phyloP scores from a whole-genome alignment of 192 early-diverging fungal genomes.

The Cladochytrium replicatum region DNA sequence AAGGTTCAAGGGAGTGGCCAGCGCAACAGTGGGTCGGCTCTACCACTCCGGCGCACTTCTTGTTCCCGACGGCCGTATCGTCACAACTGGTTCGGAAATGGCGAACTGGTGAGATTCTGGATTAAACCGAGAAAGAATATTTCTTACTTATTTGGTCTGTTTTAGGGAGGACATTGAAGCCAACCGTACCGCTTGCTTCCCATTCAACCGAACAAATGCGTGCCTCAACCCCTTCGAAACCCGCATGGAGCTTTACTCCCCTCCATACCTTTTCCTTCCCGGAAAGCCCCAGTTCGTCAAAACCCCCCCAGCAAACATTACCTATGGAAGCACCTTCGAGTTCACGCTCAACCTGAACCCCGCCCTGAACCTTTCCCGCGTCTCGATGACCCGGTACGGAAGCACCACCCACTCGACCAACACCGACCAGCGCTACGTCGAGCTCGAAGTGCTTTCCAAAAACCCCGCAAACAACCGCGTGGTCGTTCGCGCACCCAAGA shows the following conservation, averaged over 20 bases:
- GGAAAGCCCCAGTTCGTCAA: slow-evolving; percentile 2
- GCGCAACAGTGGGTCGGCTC: slow-evolving; percentile 4
- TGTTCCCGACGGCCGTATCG: slow-evolving; percentile 19
- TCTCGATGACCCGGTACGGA: slow-evolving; percentile 23
- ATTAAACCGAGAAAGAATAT: too few relatives aligned
- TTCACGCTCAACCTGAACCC: slow-evolving; percentile 9
- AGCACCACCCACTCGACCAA: slow-evolving; percentile 32
- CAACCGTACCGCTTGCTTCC: too few relatives aligned
- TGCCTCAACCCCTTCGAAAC: slow-evolving; percentile 12
- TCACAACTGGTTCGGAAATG: slow-evolving; percentile 33
- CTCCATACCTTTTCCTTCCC: slow-evolving; percentile 6
- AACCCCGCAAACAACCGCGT: slow-evolving; percentile 4
- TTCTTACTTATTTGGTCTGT: too few relatives aligned
- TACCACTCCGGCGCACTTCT: slow-evolving; percentile 31
- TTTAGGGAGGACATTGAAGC: too few relatives aligned
- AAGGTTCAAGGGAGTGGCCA: not conserved
- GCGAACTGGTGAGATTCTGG: slow-evolving; percentile 33
- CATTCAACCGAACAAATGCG: not conserved
- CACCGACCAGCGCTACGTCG: slow-evolving; percentile 33
- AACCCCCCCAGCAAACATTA: slow-evolving; percentile 8
- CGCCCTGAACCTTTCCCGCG: not conserved
- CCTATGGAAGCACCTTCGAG: slow-evolving; percentile 12
- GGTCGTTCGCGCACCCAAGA: slow-evolving; percentile 5
- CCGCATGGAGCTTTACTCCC: slow-evolving; percentile 10
- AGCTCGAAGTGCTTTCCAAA: slow-evolving; percentile 9